A percentile compares a stretch with the other conserved stretches of the same genome.
Conservation (phyloP, 1,284 basidiomycete genomes). For the Mycena citricolor region DNA sequence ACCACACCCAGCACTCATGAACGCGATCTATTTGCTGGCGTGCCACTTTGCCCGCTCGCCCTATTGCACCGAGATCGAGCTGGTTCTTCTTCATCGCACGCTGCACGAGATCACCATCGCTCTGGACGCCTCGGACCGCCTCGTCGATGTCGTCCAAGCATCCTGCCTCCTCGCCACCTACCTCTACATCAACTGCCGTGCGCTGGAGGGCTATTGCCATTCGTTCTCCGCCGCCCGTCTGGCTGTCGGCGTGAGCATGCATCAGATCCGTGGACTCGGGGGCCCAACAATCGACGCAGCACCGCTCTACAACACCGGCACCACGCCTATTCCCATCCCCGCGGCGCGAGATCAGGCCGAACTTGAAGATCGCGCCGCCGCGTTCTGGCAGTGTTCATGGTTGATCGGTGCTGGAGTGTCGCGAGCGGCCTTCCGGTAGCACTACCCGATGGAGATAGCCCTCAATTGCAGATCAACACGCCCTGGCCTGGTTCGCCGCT, state of each 20-base stretch:
- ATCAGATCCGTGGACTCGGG: constrained; percentile 40
- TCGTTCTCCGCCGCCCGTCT: constrained; percentile 57
- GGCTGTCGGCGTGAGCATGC: constrained; percentile 52
- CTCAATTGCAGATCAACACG: constrained; percentile 50
- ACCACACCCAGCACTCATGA: constrained; percentile 58
- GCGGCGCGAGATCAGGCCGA: constrained; percentile 41
- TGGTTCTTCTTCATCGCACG: constrained; percentile 47
- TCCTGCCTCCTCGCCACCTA: constrained; percentile 60
- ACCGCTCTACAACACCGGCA: constrained; percentile 19
- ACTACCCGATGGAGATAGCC: constrained; percentile 50
- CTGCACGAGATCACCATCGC: constrained; percentile 50
- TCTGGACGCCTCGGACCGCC: constrained; percentile 51
- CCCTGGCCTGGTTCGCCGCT: constrained; percentile 40
- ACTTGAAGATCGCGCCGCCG: constrained; percentile 47
- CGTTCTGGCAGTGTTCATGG: constrained; percentile 64
- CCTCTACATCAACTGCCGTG: constrained; percentile 55
- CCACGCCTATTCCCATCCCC: constrained; percentile 34
- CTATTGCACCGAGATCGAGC: constrained; percentile 42
- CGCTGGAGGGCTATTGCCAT: constrained; percentile 61
- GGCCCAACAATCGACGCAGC: constrained; percentile 29
- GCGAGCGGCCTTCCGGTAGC: constrained; percentile 53
- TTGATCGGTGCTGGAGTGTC: constrained; percentile 59
- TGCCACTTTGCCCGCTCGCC: constrained; percentile 52
- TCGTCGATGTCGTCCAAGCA: constrained; percentile 59
- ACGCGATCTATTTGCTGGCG: constrained; percentile 59